These are phyloP conservation scores for Debaryomyces sp. DNA, from an alignment of 1,139 yeast species.

Conservation along the genomic window DNA sequence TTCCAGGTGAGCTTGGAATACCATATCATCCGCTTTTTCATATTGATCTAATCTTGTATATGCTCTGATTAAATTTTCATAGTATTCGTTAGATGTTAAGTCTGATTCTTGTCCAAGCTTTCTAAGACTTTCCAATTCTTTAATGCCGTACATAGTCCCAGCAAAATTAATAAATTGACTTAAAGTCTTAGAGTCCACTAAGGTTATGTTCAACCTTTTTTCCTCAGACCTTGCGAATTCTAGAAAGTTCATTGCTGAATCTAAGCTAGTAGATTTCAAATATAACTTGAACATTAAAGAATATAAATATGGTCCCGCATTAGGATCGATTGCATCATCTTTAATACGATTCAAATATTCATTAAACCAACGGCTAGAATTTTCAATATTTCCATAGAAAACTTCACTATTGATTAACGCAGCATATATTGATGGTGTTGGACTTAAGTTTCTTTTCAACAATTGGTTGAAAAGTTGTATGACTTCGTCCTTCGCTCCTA, in stretches of 20 bases:
- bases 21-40: slow-evolving; percentile 33
- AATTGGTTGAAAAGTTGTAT: slow-evolving; percentile 54
- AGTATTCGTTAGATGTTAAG: slow-evolving; percentile 18
- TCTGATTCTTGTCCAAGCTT: slow-evolving; percentile 21
- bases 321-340: slow-evolving; percentile 23
- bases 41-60: slow-evolving; percentile 35
- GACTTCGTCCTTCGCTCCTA: slow-evolving; percentile 59
- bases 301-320: slow-evolving; percentile 40
- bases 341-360: slow-evolving; percentile 19
- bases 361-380: slow-evolving; percentile 32
- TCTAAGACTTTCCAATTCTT: slow-evolving; percentile 25
- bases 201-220: slow-evolving; percentile 11
- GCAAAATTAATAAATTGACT: slow-evolving; percentile 23
- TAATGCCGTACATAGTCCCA: slow-evolving; percentile 25
- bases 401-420: slow-evolving; percentile 53
- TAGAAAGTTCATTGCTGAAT: slow-evolving; percentile 44
- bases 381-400: slow-evolving; percentile 46
- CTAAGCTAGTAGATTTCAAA: slow-evolving; percentile 38
- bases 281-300: slow-evolving; percentile 42
- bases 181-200: slow-evolving; percentile 23
- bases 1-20: slow-evolving; percentile 31
- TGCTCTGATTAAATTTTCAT: slow-evolving; percentile 26
- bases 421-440: slow-evolving; percentile 49
- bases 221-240: slow-evolving; percentile 32
- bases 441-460: slow-evolving; percentile 47